Base-by-base conservation (phyloP, 495 filamentous ascomycete species). In the Trichoderma erinaceum region DNA sequence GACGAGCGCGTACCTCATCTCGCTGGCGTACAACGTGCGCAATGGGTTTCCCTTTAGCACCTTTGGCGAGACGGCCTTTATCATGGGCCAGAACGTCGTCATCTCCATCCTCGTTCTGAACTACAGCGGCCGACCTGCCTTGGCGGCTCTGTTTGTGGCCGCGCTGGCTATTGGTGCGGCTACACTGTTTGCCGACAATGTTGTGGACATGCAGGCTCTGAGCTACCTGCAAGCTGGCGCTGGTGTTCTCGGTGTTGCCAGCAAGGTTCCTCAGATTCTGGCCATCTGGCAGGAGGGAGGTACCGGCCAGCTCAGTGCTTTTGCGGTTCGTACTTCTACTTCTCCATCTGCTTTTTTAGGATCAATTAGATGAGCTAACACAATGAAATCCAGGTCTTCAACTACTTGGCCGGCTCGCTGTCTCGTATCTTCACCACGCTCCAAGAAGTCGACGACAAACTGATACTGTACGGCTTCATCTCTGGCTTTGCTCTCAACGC, bases 361-460 rank as follows among this genome's bases (percentile, higher is more conserved):
- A 11, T 12, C 5, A 58, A 27, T 5, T 4, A 11, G 50, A 61
- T n/a, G 8, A 44, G 41, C 65, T 66, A n/a, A 50, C 15, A 6
- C 23, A 66, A 15, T 32, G 35, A 21, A 16, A 12, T 41, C 6
- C 32, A 98, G 94, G 93, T 99, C 65, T 97, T 98, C 83, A 97
- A 96, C 83, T 99, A 97, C 78, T 92, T 99, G 72, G 81, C 86
- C 73, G 95, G 95, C 15, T 95, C 91, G 68, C 86, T 97, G 48
- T 90, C 92, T 15, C 89, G 95, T 73, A 96, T 99, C 81, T 97
- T 97, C 78, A 99, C 95, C 23, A 99, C 96, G 3, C 78, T 98
- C 64, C 92, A 97, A 73, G 95, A 99, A 82, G 93, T 97, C 69
- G 89, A 95, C 71, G 95, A 99, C 78, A 90, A 91, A 76, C 82